These are phyloP conservation scores for Trametes punicea DNA, from an alignment of 768 basidiomycete species.

Conservation along the genomic window DNA sequence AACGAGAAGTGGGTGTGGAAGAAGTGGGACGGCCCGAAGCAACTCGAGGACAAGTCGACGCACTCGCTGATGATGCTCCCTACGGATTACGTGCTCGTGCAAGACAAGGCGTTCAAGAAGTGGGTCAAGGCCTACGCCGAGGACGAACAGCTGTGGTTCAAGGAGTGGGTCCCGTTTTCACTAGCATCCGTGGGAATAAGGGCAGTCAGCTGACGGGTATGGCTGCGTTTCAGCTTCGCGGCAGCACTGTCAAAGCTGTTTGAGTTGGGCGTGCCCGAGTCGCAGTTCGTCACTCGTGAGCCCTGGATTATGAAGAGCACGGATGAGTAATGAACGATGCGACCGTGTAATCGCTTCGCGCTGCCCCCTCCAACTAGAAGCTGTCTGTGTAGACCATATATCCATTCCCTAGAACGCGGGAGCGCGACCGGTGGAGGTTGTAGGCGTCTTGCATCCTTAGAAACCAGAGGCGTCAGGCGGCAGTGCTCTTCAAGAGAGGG, in stretches of 20 bases:
- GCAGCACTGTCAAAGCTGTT: constrained; percentile 73
- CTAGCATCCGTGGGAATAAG: not conserved
- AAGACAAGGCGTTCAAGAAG: constrained; percentile 93
- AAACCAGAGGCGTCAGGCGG: not conserved
- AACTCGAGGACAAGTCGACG: constrained; percentile 90
- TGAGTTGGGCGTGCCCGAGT: constrained; percentile 87
- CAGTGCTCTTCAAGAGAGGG: not conserved
- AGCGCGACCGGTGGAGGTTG: no score
- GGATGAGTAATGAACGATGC: constrained; percentile 35
- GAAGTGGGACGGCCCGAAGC: constrained; percentile 93
- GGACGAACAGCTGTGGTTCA: constrained; percentile 84
- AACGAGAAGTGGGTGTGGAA: constrained; percentile 95
- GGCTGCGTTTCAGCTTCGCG: constrained; percentile 62
- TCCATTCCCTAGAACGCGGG: constrained; percentile 11
- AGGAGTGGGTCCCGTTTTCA: constrained; percentile 60
- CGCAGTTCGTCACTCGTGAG: constrained; percentile 71
- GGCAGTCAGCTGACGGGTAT: constrained; percentile 2
- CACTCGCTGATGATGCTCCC: constrained; percentile 93
- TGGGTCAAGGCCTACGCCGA: constrained; percentile 84
- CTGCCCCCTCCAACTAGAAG: not conserved
- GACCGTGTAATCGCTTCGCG: not conserved
- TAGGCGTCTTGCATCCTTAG: no score
- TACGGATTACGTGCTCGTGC: constrained; percentile 83
- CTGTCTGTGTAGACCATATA: constrained; percentile 12
- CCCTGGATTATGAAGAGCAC: constrained; percentile 68